A percentile compares a stretch with the other conserved stretches of the same genome.
Conservation (phyloP, 2,329 filamentous ascomycete genomes). For the Seiridium cupressi region DNA sequence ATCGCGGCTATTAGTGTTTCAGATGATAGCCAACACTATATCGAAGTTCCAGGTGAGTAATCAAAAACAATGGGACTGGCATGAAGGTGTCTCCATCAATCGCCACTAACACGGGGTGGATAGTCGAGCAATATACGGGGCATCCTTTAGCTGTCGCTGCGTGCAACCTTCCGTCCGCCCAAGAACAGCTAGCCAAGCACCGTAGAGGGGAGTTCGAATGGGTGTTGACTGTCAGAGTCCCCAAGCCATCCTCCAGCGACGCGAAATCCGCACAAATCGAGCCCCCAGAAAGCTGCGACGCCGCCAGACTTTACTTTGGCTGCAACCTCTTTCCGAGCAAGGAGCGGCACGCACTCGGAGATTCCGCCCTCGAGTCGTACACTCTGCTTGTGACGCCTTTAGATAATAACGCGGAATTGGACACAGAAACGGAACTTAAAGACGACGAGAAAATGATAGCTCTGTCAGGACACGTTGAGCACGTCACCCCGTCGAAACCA, state of each 20-base stretch:
- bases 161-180: constrained; percentile 21
- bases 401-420: constrained; percentile 19
- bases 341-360: constrained; percentile 17
- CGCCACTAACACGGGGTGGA: constrained; percentile 1
- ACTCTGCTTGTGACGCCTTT: constrained; percentile 37
- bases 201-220: constrained; percentile 27
- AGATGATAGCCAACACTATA: constrained; percentile 14
- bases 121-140: constrained; percentile 21
- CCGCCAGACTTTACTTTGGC: constrained; percentile 41
- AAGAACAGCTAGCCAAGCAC: constrained; percentile 28
- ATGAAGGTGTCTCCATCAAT: too few species aligned
- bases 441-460: constrained; percentile 17
- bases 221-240: constrained; percentile 22
- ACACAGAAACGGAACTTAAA: constrained; percentile 2
- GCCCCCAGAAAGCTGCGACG: neutral
- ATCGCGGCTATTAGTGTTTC: constrained; percentile 13
- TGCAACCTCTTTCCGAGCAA: constrained; percentile 49
- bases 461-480: constrained; percentile 11
- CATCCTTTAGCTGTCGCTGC: constrained; percentile 27
- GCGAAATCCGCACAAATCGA: neutral
- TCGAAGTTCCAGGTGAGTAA: constrained; percentile 25
- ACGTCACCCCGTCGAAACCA: constrained; percentile 15
- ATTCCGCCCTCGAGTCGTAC: constrained; percentile 36
- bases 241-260: neutral
- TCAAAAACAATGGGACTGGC: neutral